phyloP scores from a whole-genome alignment of 2,329 filamentous ascomycete species.

The Metarhizium sp. region DNA sequence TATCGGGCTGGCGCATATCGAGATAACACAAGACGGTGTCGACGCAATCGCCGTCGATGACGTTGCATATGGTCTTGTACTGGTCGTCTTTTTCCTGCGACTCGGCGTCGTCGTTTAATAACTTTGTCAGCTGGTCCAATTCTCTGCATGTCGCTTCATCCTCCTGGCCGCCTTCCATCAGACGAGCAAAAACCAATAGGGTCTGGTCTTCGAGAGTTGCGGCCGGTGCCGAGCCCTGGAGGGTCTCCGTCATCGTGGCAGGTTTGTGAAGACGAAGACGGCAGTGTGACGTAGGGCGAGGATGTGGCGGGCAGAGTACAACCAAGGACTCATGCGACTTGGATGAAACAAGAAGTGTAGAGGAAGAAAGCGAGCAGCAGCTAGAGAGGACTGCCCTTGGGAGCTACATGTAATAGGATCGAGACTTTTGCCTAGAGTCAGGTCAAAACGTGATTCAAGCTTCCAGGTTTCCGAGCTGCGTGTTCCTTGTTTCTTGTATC shows the following conservation, averaged over 20 bases:
- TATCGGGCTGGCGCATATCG: constrained; percentile 68
- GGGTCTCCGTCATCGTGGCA: constrained; percentile 23
- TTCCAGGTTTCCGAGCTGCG: neutral
- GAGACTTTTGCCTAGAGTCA: neutral
- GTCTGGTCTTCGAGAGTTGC: constrained; percentile 51
- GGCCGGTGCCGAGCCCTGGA: constrained; percentile 19
- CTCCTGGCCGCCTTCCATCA: constrained; percentile 87
- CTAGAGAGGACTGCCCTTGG: neutral
- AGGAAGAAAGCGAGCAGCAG: neutral
- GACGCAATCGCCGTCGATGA: constrained; percentile 66
- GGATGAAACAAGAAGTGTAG: neutral
- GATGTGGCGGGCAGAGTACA: neutral
- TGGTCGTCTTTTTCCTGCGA: constrained; percentile 32
- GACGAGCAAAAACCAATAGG: constrained; percentile 70
- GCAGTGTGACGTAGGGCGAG: neutral
- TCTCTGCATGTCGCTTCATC: constrained; percentile 59
- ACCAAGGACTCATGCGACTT: neutral
- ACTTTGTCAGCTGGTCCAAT: constrained; percentile 48
- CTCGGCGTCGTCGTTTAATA: constrained; percentile 46
- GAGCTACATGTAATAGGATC: no score
- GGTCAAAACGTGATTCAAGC: neutral
- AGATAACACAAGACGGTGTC: constrained; percentile 81
- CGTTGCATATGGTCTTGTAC: constrained; percentile 41
- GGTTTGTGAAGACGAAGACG: neutral
- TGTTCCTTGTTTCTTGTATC: no score